Base-by-base conservation (phyloP, 2,329 filamentous ascomycete species). In the Fusarium aywerte region DNA sequence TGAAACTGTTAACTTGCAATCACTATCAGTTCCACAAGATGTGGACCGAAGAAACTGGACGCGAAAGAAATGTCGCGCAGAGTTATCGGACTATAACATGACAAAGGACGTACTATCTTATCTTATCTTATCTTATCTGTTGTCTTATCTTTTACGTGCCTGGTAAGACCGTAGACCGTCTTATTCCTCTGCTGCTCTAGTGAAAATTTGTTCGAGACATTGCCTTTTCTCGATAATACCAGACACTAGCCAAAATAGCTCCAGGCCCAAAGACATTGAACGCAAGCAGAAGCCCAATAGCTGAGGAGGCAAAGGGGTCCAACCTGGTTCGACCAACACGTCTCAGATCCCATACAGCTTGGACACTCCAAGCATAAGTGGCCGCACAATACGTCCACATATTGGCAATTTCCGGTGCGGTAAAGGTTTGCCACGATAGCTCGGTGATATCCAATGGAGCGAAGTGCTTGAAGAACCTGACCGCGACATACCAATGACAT, bases 321-420 rank as follows among this genome's bases (percentile, higher is more conserved):
- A 12, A 16, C 11, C n/a, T 38, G 15, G 33, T 11, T 39, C 44
- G 33, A 9, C 52, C 52, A 13, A 55, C 44, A n/a, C 52, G 21
- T 7, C 25, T 21, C 7, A 55, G 13, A 23, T 55, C 52, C 52
- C 44, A 51, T 2, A 33, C 16, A 11, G 52, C 52, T 38, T 40
- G 25, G 3, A 55, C 10, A 8, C 16, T 13, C 20, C 20, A 50
- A 4, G 39, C 3, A 15, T 55, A 50, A 12, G 44, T 27, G 1
- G n/a, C 33, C 18, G 33, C 4, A 18, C 11, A 6, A n/a, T 39
- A 27, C 1, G 13, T 0, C 11, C 21, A 5, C 4, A 32, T 2
- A 3, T n/a, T 25, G 6, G 0, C 3, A 5, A 6, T 1, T 4
- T 11, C 7, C 15, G 5, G 1, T 4, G 2, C 8, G 16, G 4